Percentiles rank a stretch among this genome's conserved stretches.
Conservation (phyloP, 257 asterid species). For the Echium plantagineum region DNA sequence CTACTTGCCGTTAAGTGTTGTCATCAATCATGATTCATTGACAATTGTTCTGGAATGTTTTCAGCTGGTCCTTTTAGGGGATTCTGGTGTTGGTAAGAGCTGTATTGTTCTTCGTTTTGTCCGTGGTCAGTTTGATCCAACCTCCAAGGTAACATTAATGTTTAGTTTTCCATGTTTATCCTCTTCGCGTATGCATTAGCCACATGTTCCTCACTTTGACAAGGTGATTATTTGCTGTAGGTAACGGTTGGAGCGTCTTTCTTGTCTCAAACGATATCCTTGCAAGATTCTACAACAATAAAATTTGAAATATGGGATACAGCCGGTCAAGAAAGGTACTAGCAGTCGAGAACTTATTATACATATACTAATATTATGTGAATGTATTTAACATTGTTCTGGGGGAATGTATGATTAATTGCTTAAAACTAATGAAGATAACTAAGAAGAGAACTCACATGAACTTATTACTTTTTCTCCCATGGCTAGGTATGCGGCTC, state of each 20-base stretch:
- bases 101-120: slow-evolving; percentile 64
- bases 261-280: slow-evolving; percentile 73
- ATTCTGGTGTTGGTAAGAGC: slow-evolving; percentile 98
- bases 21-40: not conserved
- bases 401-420: not conserved
- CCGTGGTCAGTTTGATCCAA: slow-evolving; percentile 8
- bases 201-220: slow-evolving; percentile 18
- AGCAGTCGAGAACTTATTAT: not conserved
- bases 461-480: slow-evolving; percentile 12
- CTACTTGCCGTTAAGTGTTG: not conserved
- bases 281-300: slow-evolving; percentile 91
- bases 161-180: not conserved
- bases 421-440: not conserved
- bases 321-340: slow-evolving; percentile 97
- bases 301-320: slow-evolving; percentile 99
- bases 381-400: not conserved
- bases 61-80: slow-evolving; percentile 92
- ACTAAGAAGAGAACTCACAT: not conserved
- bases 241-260: slow-evolving; percentile 5
- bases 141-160: slow-evolving; percentile 5
- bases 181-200: not conserved
- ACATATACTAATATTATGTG: too few relatives aligned
- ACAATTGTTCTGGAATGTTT: slow-evolving; percentile 11
- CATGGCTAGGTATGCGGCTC: slow-evolving; percentile 59
- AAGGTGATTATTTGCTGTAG: slow-evolving; percentile 80